Conservation (phyloP, 2,329 filamentous ascomycete genomes). For the Beauveria rudraprayagi region DNA sequence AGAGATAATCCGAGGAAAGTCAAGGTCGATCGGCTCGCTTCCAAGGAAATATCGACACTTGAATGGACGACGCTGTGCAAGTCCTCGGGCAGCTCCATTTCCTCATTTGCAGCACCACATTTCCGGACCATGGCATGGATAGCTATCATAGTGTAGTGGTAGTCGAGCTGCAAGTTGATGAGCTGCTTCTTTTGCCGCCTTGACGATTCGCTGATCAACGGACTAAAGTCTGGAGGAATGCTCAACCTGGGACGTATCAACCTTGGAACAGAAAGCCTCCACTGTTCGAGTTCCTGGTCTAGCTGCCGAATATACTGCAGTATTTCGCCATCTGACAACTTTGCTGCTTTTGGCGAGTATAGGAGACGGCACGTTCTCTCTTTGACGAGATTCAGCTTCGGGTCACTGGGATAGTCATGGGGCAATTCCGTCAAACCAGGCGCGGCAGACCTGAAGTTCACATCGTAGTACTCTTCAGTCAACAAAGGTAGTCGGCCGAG, state of each 20-base stretch:
- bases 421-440: neutral
- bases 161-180: conserved; percentile 16
- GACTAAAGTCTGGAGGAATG: neutral
- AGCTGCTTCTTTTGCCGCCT: neutral
- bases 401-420: conserved; percentile 9
- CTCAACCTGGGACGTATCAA: conserved; percentile 10
- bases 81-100: conserved; percentile 14
- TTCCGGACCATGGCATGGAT: conserved; percentile 16
- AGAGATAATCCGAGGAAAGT: conserved; percentile 6
- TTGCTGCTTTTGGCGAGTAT: conserved; percentile 16
- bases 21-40: conserved; percentile 18
- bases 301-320: conserved; percentile 20
- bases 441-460: conserved; percentile 31
- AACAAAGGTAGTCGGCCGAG: conserved; percentile 18
- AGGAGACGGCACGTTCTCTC: conserved; percentile 17
- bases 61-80: conserved; percentile 18
- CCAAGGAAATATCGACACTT: conserved; percentile 17
- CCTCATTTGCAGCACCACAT: conserved; percentile 11
- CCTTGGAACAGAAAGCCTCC: conserved; percentile 20
- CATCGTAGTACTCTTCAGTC: conserved; percentile 41
- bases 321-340: conserved; percentile 18
- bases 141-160: conserved; percentile 14
- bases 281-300: conserved; percentile 25
- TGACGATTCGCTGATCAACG: neutral
- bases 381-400: conserved; percentile 15